Percentiles rank a stretch among this genome's conserved stretches.
Evolutionary conservation across 371 early-diverging fungal species (phyloP).

Genomic region (Mortierella sp.): DNA sequence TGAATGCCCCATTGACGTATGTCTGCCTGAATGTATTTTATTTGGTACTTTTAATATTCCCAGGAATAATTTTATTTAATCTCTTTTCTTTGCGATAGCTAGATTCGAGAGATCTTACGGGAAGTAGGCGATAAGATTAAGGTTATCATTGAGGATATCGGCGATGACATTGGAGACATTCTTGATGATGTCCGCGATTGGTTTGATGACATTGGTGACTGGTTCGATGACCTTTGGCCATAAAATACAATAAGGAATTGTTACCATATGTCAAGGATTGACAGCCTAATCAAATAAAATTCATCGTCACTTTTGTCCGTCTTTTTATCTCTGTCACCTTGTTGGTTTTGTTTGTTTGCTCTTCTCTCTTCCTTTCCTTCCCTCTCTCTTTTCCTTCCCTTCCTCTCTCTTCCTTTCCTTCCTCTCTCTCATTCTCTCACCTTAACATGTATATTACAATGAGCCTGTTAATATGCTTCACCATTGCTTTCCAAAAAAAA

Average conservation of each 20-base stretch:
- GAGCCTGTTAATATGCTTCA: too few species aligned
- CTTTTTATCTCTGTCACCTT: too few species aligned
- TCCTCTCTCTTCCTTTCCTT: too few species aligned
- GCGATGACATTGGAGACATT: neutral
- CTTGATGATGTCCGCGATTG: neutral
- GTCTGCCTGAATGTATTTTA: neutral
- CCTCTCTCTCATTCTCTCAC: too few species aligned
- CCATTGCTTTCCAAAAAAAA: too few species aligned
- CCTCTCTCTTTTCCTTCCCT: too few species aligned
- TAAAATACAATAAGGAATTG: neutral
- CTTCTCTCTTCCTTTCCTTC: too few species aligned
- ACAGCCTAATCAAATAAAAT: neutral
- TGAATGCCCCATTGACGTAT: neutral
- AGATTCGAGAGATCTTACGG: conserved; percentile 2
- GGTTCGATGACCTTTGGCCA: neutral
- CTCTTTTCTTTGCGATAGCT: neutral
- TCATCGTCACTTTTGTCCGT: neutral
- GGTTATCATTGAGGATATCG: neutral
- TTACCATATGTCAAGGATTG: neutral
- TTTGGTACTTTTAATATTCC: neutral
- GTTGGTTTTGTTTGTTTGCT: too few species aligned
- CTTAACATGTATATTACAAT: too few species aligned
- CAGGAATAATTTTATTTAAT: neutral
- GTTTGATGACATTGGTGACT: neutral
- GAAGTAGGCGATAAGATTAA: neutral